Evolutionary conservation across 148 eudicot genomes (phyloP).

Genomic region (Vaccinium vitisidaea): DNA sequence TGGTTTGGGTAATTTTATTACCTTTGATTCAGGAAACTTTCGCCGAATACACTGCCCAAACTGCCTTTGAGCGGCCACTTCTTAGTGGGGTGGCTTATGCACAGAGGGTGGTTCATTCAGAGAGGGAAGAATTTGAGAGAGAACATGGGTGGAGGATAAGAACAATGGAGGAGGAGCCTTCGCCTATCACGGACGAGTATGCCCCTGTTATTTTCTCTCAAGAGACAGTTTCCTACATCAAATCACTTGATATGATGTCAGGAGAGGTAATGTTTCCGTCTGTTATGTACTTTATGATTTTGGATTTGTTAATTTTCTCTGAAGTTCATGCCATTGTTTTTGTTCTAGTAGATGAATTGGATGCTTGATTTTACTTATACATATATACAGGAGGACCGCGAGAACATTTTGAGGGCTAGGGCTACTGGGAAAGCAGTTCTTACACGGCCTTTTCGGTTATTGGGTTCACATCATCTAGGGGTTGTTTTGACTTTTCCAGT

Average conservation of each 20-base stretch:
- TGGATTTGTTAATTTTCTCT: background rate
- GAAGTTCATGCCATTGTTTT: background rate
- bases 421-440: slow-evolving; percentile 75
- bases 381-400: slow-evolving; percentile 59
- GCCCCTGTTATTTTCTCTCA: slow-evolving; percentile 69
- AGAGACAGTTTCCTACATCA: slow-evolving; percentile 64
- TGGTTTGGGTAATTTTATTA: background rate
- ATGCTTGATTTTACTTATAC: background rate
- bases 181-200: slow-evolving; percentile 59
- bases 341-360: slow-evolving; percentile 5
- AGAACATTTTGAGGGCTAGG: slow-evolving; percentile 66
- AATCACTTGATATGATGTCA: slow-evolving; percentile 73
- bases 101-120: slow-evolving; percentile 46
- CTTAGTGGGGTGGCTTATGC: slow-evolving; percentile 79
- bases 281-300: background rate
- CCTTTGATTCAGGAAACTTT: slow-evolving; percentile 53
- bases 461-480: slow-evolving; percentile 71
- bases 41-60: slow-evolving; percentile 67
- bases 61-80: slow-evolving; percentile 69
- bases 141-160: slow-evolving; percentile 58
- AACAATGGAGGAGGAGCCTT: slow-evolving; percentile 66
- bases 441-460: slow-evolving; percentile 55
- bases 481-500: slow-evolving; percentile 74
- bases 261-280: slow-evolving; percentile 47
- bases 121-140: slow-evolving; percentile 64